Conservation (phyloP, 495 filamentous ascomycete genomes). For the Aspergillus leporis region DNA sequence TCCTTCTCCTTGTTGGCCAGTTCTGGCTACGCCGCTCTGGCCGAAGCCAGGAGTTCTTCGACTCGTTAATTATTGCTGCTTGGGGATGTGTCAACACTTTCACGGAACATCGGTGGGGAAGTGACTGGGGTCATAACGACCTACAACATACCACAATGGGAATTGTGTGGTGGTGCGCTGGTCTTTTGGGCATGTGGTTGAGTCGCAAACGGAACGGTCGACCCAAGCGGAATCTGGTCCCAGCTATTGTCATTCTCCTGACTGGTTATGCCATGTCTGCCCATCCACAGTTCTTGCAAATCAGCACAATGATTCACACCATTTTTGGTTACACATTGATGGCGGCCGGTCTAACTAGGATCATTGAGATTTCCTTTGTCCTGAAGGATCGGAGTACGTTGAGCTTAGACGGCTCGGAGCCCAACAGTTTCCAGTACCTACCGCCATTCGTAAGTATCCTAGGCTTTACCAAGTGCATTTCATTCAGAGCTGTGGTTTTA, state of each 20-base stretch:
- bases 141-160: conserved; percentile 98
- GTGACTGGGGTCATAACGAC: conserved; percentile 88
- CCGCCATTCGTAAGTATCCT: conserved; percentile 75
- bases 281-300: conserved; percentile 77
- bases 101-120: conserved; percentile 94
- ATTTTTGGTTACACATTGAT: conserved; percentile 96
- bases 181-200: conserved; percentile 88
- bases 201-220: conserved; percentile 77
- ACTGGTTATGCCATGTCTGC: conserved; percentile 95
- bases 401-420: conserved; percentile 58
- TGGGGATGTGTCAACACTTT: conserved; percentile 99
- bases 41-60: conserved; percentile 95
- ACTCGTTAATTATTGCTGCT: conserved; percentile 82
- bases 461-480: neutral
- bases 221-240: conserved; percentile 90
- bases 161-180: conserved; percentile 95
- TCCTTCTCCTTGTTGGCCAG: conserved; percentile 86
- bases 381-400: conserved; percentile 67
- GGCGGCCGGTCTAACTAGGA: conserved; percentile 78
- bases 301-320: conserved; percentile 88
- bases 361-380: conserved; percentile 91
- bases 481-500: neutral
- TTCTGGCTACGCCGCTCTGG: conserved; percentile 81
- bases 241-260: conserved; percentile 82
- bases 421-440: conserved; percentile 90